These are phyloP conservation scores for Yarrowia sp. DNA, from an alignment of 805 yeast genomes.

Conservation along the genomic window DNA sequence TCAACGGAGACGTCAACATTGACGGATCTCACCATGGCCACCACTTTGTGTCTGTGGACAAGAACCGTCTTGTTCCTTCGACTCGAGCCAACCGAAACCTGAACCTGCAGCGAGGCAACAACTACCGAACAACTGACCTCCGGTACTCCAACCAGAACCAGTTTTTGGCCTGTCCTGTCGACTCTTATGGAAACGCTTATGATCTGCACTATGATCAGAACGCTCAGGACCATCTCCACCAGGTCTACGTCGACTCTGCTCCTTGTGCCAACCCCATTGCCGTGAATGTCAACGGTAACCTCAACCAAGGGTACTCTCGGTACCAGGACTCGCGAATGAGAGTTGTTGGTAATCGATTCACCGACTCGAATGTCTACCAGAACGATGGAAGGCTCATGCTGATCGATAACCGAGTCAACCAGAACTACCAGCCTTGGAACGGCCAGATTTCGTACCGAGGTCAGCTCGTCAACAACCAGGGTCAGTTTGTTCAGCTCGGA, in stretches of 20 bases:
- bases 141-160: neutral
- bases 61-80: neutral
- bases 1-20: conserved; percentile 6
- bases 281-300: neutral
- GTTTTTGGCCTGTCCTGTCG: neutral
- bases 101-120: neutral
- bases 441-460: conserved; percentile 14
- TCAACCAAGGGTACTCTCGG: conserved; percentile 5
- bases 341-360: neutral
- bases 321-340: conserved; percentile 2
- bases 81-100: neutral
- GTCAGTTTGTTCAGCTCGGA: neutral
- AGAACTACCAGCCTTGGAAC: neutral
- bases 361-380: neutral
- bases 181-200: neutral
- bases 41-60: neutral
- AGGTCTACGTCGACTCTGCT: neutral
- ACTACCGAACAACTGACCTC: neutral
- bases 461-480: neutral
- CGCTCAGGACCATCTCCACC: neutral
- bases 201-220: neutral
- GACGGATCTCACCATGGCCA: neutral
- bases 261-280: conserved; percentile 6
- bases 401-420: neutral
- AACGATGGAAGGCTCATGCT: conserved; percentile 1